These are phyloP conservation scores for Alternaria novae-zelandiae DNA, from an alignment of 2,329 filamentous ascomycete species.

Conservation along the genomic window DNA sequence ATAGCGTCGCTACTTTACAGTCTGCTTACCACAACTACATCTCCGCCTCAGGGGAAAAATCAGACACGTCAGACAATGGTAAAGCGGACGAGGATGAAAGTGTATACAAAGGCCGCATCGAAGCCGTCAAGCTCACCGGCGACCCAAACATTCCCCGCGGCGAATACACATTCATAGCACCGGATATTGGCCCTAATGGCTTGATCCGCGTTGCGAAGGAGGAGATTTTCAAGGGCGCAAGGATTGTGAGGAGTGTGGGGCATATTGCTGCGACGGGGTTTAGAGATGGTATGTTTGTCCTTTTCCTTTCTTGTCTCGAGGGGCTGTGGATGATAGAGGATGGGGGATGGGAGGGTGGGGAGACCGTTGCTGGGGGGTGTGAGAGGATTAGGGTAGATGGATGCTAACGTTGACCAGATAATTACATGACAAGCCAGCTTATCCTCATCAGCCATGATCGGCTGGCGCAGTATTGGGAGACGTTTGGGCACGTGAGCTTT, in stretches of 20 bases:
- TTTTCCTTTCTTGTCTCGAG: too few relatives aligned
- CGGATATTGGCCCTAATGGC: slow-evolving; percentile 74
- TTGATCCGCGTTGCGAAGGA: slow-evolving; percentile 70
- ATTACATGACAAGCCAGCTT: slow-evolving; percentile 76
- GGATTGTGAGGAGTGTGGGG: slow-evolving; percentile 75
- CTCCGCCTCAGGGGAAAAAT: fast-evolving
- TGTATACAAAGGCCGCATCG: slow-evolving; percentile 70
- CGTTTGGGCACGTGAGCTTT: slow-evolving; percentile 57
- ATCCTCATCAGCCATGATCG: slow-evolving; percentile 79
- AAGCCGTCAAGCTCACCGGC: slow-evolving; percentile 90
- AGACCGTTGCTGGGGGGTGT: too few relatives aligned
- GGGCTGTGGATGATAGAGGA: too few relatives aligned
- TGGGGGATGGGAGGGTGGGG: too few relatives aligned
- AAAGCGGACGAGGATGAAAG: slow-evolving; percentile 19
- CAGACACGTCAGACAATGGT: neutral
- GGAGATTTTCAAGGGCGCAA: slow-evolving; percentile 72
- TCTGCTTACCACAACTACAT: slow-evolving; percentile 4
- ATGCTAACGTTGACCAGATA: slow-evolving; percentile 60
- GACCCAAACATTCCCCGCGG: slow-evolving; percentile 89
- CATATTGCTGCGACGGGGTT: slow-evolving; percentile 81
- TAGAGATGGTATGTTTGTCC: slow-evolving; percentile 62
- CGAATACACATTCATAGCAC: slow-evolving; percentile 79
- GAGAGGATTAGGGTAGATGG: too few relatives aligned
- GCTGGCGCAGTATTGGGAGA: slow-evolving; percentile 82
- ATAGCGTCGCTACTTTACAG: slow-evolving; percentile 46